Evolutionary conservation across 1,139 yeast genomes (phyloP), one percentile per base, ranked within the genome.

Genomic region (Kurtzmaniella quercitrusa): DNA sequence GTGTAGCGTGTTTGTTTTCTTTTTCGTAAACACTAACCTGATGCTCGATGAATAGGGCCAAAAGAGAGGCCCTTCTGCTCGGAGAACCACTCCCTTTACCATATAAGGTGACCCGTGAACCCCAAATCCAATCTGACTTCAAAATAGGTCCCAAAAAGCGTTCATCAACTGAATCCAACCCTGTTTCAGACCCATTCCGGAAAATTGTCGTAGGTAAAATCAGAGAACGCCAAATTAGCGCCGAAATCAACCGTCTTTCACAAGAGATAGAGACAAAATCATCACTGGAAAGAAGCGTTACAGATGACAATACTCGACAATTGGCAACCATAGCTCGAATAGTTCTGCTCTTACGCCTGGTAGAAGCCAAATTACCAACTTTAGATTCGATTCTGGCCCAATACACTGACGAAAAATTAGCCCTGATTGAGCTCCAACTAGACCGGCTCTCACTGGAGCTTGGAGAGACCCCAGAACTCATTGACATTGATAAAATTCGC

Each of bases 1-100:
- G 31, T 11, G 4, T 3, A 27, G 31, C 31, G 31, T n/a, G 31
- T 27, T 27, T 27, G 31, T 27, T 27, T 27, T 27, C 14, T 27
- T 27, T 27, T 27, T 27, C 14, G 10, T 12, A 23, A 23, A 37
- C 39, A 37, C 18, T 8, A 19, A 12, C 39, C 16, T 33, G 18
- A 12, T 12, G 21, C 40, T 10, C 23, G n/a, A 41, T 43, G 45
- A 43, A 33, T 34, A 27, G 40, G 14, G 16, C 18, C 14, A 40
- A 38, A 34, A 36, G 37, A 37, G 46, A 43, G n/a, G 38, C 37
- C 16, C 36, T 38, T 10, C 41, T 29, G 46, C 43, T 43, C 6
- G 46, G 46, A 6, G 39, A 37, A 3, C 46, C 46, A 16, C 34
- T 43, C 33, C 46, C 46, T 2, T 37, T 43, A 25, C 43, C 46